phyloP scores from a whole-genome alignment of 2,329 filamentous ascomycete species.

The Drechslerella coelobrocha region DNA sequence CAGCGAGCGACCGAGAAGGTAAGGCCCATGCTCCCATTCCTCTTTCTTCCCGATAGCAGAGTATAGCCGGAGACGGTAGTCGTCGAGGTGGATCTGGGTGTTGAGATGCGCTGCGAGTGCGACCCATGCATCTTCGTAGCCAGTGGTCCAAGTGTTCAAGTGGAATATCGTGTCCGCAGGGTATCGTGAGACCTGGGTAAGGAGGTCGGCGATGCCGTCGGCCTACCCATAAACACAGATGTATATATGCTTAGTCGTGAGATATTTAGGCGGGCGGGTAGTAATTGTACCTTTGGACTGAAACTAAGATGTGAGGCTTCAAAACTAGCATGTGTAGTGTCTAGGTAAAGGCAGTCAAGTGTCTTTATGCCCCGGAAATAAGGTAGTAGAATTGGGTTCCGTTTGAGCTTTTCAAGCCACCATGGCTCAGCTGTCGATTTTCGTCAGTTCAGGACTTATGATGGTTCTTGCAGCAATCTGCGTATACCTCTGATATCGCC shows the following conservation, averaged over 20 bases:
- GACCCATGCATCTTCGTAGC: constrained; percentile 91
- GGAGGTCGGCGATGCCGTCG: constrained; percentile 75
- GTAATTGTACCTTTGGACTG: constrained; percentile 60
- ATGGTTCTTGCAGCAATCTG: background rate
- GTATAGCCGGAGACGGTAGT: constrained; percentile 79
- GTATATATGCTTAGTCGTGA: background rate
- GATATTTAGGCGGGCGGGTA: background rate
- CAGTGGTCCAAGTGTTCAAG: constrained; percentile 88
- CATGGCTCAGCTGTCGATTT: constrained; percentile 70
- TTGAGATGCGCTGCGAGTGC: constrained; percentile 74
- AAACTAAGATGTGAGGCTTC: constrained; percentile 58
- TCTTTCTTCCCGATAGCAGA: constrained; percentile 65
- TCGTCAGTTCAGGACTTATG: constrained; percentile 52
- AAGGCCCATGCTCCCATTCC: constrained; percentile 59
- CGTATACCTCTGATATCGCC: constrained; percentile 75
- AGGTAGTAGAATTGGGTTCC: constrained; percentile 76
- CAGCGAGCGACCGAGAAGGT: constrained; percentile 72
- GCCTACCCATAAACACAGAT: constrained; percentile 61
- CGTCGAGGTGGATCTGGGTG: constrained; percentile 79
- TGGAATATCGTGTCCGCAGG: constrained; percentile 79
- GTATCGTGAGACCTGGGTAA: constrained; percentile 72
- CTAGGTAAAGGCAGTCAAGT: constrained; percentile 84
- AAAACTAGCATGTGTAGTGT: constrained; percentile 72
- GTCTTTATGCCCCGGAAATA: constrained; percentile 72
- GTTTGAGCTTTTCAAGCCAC: constrained; percentile 77